Evolutionary conservation across 2,329 filamentous ascomycete genomes (phyloP).

Genomic region (Amesomyces nigricolor): DNA sequence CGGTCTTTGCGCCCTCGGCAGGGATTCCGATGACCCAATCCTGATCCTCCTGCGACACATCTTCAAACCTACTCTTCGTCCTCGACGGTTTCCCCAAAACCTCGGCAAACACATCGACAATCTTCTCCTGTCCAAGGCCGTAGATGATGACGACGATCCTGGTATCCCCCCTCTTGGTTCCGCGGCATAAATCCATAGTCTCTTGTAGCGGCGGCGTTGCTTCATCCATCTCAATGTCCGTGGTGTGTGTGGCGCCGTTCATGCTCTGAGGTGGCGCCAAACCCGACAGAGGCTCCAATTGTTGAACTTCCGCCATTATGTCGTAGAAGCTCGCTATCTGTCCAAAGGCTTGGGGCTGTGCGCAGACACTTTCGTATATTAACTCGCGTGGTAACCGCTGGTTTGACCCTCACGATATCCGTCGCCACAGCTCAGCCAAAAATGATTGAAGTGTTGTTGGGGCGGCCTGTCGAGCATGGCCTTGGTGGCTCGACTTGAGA

Average conservation of each 20-base stretch:
- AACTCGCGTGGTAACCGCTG: neutral
- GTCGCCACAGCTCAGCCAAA: slow-evolving; percentile 13
- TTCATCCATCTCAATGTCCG: slow-evolving; percentile 34
- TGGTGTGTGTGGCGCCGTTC: slow-evolving; percentile 21
- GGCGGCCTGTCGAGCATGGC: slow-evolving; percentile 20
- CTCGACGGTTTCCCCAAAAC: slow-evolving; percentile 69
- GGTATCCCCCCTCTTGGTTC: slow-evolving; percentile 48
- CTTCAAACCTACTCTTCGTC: slow-evolving; percentile 50
- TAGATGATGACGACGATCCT: slow-evolving; percentile 63
- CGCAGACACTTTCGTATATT: neutral
- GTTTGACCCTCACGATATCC: neutral
- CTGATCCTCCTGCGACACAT: slow-evolving; percentile 49
- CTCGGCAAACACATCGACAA: slow-evolving; percentile 70
- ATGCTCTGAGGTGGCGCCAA: slow-evolving; percentile 27
- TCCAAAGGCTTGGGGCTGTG: neutral
- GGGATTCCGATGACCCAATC: slow-evolving; percentile 64
- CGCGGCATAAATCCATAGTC: slow-evolving; percentile 40
- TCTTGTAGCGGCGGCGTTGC: slow-evolving; percentile 28
- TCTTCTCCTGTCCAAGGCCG: slow-evolving; percentile 64
- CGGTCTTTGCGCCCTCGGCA: slow-evolving; percentile 49
- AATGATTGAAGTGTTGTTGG: slow-evolving; percentile 8
- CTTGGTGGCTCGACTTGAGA: slow-evolving; percentile 6
- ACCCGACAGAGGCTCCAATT: slow-evolving; percentile 24
- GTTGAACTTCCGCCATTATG: slow-evolving; percentile 28
- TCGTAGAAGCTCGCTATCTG: neutral